A percentile compares a stretch with the other conserved stretches of the same genome.
These are phyloP conservation scores for Lasiodiplodia sp. DNA, from an alignment of 2,329 filamentous ascomycete genomes.

Conservation along the genomic window DNA sequence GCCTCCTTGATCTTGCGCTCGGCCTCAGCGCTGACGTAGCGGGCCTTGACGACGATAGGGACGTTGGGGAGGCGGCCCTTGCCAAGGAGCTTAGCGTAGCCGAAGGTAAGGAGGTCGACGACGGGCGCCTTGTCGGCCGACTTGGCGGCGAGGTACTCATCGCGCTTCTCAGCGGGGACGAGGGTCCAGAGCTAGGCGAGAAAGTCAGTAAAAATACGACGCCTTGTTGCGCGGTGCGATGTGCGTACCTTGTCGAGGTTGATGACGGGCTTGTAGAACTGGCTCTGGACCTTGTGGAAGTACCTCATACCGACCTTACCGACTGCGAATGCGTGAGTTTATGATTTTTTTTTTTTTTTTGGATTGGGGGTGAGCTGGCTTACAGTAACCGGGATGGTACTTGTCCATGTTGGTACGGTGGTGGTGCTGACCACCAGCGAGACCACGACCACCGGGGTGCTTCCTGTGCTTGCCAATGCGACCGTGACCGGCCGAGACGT, in stretches of 20 bases:
- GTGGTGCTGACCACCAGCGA: conserved; percentile 82
- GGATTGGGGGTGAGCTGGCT: no score
- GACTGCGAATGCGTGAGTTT: conserved; percentile 35
- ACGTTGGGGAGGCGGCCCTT: conserved; percentile 96
- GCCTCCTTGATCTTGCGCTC: conserved; percentile 99
- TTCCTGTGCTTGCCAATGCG: conserved; percentile 99
- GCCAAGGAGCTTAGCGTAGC: conserved; percentile 98
- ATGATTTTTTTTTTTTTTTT: no score
- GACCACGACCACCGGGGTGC: conserved; percentile 72
- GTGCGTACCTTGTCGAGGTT: conserved; percentile 81
- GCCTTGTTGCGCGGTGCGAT: no score
- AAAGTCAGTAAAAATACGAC: no score
- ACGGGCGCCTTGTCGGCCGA: conserved; percentile 94
- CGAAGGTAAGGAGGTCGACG: conserved; percentile 94
- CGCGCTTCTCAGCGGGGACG: conserved; percentile 89
- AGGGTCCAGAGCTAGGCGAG: conserved; percentile 80
- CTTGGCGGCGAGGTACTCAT: conserved; percentile 82
- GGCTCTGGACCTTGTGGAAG: conserved; percentile 94
- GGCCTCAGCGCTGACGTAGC: conserved; percentile 94
- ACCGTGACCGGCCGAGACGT: conserved; percentile 98
- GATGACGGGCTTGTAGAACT: conserved; percentile 98
- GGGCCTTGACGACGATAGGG: conserved; percentile 91
- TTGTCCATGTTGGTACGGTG: conserved; percentile 92
- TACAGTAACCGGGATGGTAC: conserved; percentile 71
- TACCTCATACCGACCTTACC: conserved; percentile 64